phyloP scores from a whole-genome alignment of 1,284 basidiomycete species.

The Ustilago esculenta region DNA sequence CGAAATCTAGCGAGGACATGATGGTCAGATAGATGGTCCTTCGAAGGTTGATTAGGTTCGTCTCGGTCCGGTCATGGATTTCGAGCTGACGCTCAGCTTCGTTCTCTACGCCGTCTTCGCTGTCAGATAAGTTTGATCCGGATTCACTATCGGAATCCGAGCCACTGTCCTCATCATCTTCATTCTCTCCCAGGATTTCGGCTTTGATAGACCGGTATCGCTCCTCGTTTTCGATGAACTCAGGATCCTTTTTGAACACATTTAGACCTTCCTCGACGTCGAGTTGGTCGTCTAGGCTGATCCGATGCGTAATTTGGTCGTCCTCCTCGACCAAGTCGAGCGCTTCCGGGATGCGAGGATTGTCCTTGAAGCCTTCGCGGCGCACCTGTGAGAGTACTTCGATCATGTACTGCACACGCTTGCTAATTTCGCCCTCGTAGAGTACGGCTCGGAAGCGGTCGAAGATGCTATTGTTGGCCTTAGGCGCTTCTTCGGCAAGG shows the following conservation, averaged over 20 bases:
- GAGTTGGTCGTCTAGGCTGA: conserved; percentile 89
- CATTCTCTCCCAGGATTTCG: conserved; percentile 82
- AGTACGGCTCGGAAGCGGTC: conserved; percentile 96
- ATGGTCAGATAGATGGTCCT: conserved; percentile 95
- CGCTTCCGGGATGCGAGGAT: conserved; percentile 90
- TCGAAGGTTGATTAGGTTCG: conserved; percentile 92
- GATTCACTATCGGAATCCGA: conserved; percentile 39
- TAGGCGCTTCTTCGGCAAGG: conserved; percentile 90
- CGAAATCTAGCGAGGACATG: conserved; percentile 81
- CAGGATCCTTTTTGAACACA: conserved; percentile 92
- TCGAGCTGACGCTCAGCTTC: conserved; percentile 70
- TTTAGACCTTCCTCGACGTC: conserved; percentile 94
- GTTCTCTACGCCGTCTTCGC: conserved; percentile 74
- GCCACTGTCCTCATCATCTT: conserved; percentile 41
- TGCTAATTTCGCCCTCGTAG: conserved; percentile 92
- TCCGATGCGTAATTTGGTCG: conserved; percentile 87
- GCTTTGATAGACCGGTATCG: conserved; percentile 89
- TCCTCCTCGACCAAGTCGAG: conserved; percentile 97
- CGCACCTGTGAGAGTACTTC: conserved; percentile 81
- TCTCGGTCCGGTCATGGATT: conserved; percentile 93
- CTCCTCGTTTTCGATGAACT: conserved; percentile 89
- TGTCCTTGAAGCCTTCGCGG: conserved; percentile 98
- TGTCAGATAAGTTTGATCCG: conserved; percentile 67
- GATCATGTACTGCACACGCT: conserved; percentile 99
- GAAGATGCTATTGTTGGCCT: conserved; percentile 90